Base-by-base conservation (phyloP, 768 basidiomycete genomes). In the Collybia sp. region DNA sequence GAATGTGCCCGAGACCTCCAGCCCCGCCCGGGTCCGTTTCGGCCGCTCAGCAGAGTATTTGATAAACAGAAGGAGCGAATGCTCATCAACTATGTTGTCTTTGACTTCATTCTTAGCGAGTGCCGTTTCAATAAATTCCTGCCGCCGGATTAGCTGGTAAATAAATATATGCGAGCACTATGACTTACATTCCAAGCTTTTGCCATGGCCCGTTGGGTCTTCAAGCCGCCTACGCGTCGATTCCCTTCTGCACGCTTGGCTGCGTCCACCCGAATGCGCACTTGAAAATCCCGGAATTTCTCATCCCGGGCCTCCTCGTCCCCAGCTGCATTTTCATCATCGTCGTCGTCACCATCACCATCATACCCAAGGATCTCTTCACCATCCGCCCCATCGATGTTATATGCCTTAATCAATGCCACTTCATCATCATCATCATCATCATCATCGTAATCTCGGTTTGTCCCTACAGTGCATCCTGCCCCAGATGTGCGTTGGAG, bases 21-120 rank as follows among this genome's bases (percentile, higher is more conserved):
- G 17, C 3, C 60, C 58, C 31, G 38, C 35, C 1, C 51, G 50
- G 5, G 42, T 56, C 3, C 45, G 37, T 44, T 64, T 66, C 15
- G 50, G 37, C 8, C 46, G 52, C 30, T 60, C 61, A 8, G 60
- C 54, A 34, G 35, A 52, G 30, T 46, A 56, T 19, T 56, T 45
- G 35, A 66, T 58, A 39, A 47, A 65, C 6, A 58, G 45, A 5
- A 63, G 53, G 6, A 66, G 44, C 0, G 57, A 51, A 48, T 62
- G 63, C 30, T 60, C 58, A 36, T 67, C 61, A 2, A 66, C 51
- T 18, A 65, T 63, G 1, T 40, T 20, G 42, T 66, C 62, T 2
- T 47, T 32, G 10, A 66, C 54, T 12, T 55, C 39, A 0, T 48
- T 44, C 8, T 40, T 45, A 6, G 30, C 39, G 1, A 55, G 36